A percentile compares a stretch with the other conserved stretches of the same genome.
Evolutionary conservation across 164 flowering plant species (phyloP).

Genomic region (Saururus chinensis): DNA sequence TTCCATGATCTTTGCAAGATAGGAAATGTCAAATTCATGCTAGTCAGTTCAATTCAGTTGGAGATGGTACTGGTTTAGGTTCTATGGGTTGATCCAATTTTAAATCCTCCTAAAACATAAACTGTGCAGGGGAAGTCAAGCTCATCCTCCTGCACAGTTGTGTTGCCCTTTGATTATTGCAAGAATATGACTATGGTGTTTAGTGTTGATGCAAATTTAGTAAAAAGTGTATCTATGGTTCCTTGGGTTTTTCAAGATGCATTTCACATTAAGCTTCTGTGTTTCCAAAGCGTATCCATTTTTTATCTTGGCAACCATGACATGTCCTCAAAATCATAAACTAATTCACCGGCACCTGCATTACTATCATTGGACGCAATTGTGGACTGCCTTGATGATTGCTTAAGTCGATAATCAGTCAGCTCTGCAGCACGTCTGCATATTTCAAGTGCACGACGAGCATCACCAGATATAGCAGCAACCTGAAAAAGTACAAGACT

Average conservation of each 20-base stretch:
- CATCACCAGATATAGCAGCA: conserved; percentile 98
- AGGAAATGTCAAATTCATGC: not conserved
- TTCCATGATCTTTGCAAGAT: not conserved
- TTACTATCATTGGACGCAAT: conserved; percentile 14
- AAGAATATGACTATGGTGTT: too few relatives aligned
- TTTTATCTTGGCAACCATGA: too few relatives aligned
- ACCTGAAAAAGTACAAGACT: conserved; percentile 36
- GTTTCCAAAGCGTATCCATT: too few relatives aligned
- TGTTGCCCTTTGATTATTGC: too few relatives aligned
- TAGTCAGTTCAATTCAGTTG: not conserved
- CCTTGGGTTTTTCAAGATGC: too few relatives aligned
- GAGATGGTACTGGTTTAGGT: not conserved
- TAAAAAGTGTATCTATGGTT: too few relatives aligned
- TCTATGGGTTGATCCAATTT: not conserved
- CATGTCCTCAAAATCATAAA: too few relatives aligned
- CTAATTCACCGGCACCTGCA: conserved; percentile 17
- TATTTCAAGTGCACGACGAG: conserved; percentile 90
- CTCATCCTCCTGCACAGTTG: too few relatives aligned
- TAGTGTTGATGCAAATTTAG: too few relatives aligned
- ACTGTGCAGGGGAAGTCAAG: not conserved
- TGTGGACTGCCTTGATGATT: conserved; percentile 8
- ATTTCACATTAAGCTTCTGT: too few relatives aligned
- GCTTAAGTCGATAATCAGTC: conserved; percentile 62
- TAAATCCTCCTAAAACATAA: not conserved
- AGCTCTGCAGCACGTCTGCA: conserved; percentile 97